Evolutionary conservation across 345 rosid species (phyloP), one percentile per base, ranked within the genome.

Genomic region (Citrus sinensis): DNA sequence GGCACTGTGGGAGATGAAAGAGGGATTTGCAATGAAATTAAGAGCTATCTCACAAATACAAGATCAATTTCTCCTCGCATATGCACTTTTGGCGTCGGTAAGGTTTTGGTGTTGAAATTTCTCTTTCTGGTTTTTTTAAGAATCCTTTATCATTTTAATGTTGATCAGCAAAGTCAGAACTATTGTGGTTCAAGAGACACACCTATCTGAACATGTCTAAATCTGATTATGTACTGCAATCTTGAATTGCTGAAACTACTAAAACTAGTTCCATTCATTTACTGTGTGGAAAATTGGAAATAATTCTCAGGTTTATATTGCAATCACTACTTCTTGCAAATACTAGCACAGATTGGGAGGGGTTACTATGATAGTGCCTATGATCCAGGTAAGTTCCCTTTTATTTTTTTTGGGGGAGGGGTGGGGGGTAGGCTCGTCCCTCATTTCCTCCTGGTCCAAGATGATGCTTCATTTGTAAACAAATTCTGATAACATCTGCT

Each of bases 41-140:
- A 89, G 83, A 85, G 78, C 79, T 78, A 76, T 76, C 71, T 82
- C 69, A 65, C 79, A 19, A 82, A 79, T 20, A 85, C 56, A 69
- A 82, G 84, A 79, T 81, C 91, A 32, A 82, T 87, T 55, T 74
- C 84, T 82, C 98, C 98, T 74, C 91, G 98, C 79, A 85, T 96
- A 73, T 88, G 80, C 78, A 94, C 98, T 29, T 92, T 96, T 82
- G 99, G 98, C 61, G 88, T 96, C 56, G 98, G 98, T 94, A 83
- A 79, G 79, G 64, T 69, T 77, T 32, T 46, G 9, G 19, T 49
- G 19, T 46, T 75, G 32, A 9, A 20, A 29, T 39, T 66, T 17
- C 6, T 8, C 20, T 46, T 46, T 46, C 32, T 24, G 42, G 27
- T 46, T 64, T 49, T 49, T 64, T 22, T 7, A 25, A 40, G 37